Percentiles rank a stretch among this genome's conserved stretches.
These are phyloP conservation scores for Cylindrotheca closterium DNA, from an alignment of 108 stramenopile species.

Conservation along the genomic window DNA sequence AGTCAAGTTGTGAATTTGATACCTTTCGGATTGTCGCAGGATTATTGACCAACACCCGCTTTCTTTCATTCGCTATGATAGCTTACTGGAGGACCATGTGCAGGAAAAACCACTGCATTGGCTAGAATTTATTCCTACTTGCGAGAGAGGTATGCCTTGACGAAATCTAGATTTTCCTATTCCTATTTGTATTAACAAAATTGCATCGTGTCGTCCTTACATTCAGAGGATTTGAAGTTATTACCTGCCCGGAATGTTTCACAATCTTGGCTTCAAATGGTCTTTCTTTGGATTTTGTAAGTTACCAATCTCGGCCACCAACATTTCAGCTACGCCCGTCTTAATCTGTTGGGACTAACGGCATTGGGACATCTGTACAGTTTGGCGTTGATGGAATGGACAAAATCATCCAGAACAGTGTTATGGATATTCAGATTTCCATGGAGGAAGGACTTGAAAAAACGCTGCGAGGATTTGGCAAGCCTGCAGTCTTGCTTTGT, in stretches of 20 bases:
- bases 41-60: too few species aligned
- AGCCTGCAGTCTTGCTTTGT: conserved; percentile 86
- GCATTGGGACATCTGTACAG: too few species aligned
- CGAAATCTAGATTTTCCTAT: too few species aligned
- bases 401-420: conserved; percentile 75
- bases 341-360: too few species aligned
- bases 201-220: too few species aligned
- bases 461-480: conserved; percentile 66
- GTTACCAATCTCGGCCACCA: too few species aligned
- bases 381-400: conserved; percentile 81
- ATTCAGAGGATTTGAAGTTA: conserved; percentile 93
- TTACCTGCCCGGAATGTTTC: conserved; percentile 90
- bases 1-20: too few species aligned
- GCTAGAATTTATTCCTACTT: conserved; percentile 65
- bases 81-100: conserved; percentile 96
- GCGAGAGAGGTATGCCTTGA: too few species aligned
- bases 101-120: conserved; percentile 93
- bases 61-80: neutral
- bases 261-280: conserved; percentile 88
- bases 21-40: too few species aligned
- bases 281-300: conserved; percentile 51
- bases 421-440: conserved; percentile 81
- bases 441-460: conserved; percentile 87
- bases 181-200: too few species aligned
- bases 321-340: too few species aligned